Evolutionary conservation across 1,284 basidiomycete genomes (phyloP).

Genomic region (Marasmius tenuissimus): DNA sequence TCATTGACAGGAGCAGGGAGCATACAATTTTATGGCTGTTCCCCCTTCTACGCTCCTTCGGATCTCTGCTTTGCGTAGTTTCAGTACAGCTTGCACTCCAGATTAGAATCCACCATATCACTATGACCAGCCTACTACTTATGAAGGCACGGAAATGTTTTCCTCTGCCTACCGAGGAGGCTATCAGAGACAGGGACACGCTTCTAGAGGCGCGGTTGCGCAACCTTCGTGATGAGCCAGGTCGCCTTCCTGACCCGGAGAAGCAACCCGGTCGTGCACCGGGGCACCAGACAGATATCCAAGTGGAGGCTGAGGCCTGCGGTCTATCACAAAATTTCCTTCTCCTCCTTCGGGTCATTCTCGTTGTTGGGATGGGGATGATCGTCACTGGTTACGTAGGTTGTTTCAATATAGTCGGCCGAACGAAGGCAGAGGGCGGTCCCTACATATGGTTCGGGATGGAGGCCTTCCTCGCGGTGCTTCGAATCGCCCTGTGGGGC

Average conservation of each 20-base stretch:
- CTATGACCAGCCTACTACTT: neutral
- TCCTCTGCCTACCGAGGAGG: neutral
- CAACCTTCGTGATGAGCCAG: too few species aligned
- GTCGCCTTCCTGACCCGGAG: too few species aligned
- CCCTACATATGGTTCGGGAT: neutral
- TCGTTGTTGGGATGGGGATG: constrained; percentile 4
- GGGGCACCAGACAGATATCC: neutral
- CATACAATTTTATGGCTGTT: neutral
- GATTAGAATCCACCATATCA: neutral
- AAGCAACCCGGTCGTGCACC: too few species aligned
- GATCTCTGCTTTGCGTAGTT: neutral
- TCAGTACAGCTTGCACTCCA: neutral
- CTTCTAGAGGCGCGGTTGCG: neutral
- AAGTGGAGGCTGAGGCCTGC: neutral
- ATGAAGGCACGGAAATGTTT: neutral
- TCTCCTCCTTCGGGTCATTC: neutral
- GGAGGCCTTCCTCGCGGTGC: neutral
- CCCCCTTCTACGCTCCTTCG: neutral
- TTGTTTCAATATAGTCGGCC: constrained; percentile 4
- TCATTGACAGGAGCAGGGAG: neutral
- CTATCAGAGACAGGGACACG: neutral
- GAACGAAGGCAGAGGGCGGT: neutral
- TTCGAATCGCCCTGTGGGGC: neutral
- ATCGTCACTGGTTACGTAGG: constrained; percentile 5
- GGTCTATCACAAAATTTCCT: neutral